Base-by-base conservation (phyloP, 1,139 yeast species). In the Petasospora rhodanensis region DNA sequence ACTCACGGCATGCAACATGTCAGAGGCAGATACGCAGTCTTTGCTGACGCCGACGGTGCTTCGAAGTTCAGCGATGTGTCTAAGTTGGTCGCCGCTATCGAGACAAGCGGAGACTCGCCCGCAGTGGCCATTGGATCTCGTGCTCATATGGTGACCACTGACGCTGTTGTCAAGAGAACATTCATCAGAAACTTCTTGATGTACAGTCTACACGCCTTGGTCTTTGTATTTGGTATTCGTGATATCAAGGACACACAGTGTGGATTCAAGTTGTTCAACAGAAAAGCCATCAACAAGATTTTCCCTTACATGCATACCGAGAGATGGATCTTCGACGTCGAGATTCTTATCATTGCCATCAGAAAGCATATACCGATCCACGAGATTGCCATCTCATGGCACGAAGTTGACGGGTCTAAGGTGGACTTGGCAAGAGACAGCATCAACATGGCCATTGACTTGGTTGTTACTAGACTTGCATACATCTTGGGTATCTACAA, bases 31-130 rank as follows among this genome's bases (percentile, higher is more conserved):
- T 79, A 73, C 51, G 76, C 78, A 9, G 68, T 91, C 13, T 91
- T 91, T 66, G 97, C 96, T 5, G 98, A 91, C 60, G 98, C 98
- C 0, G 98, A 91, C 56, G 98, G 98, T 19, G 98, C 98, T 4
- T 82, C 95, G 16, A 70, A 69, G 51, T 91, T 93, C 54, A 56
- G 73, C 15, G 96, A 89, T 54, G 66, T 84, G 16, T 55, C 56
- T 4, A 73, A 72, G 38, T 66, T 91, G 41, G 47, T 79, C 12
- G 57, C 54, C 2, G 60, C 62, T 18, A 65, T 83, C 6, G 45
- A 58, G 34, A 41, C 40, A 18, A 34, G 53, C n/a, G 62, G 61
- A 21, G 37, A 50, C 1, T 30, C 24, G 18, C 69, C 85, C 0
- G 79, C 74, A 0, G 68, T 91, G 20, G 89, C 95, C 2, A 75